phyloP scores from a whole-genome alignment of 75 land plant species.

The Chamaecyparis obtusa region DNA sequence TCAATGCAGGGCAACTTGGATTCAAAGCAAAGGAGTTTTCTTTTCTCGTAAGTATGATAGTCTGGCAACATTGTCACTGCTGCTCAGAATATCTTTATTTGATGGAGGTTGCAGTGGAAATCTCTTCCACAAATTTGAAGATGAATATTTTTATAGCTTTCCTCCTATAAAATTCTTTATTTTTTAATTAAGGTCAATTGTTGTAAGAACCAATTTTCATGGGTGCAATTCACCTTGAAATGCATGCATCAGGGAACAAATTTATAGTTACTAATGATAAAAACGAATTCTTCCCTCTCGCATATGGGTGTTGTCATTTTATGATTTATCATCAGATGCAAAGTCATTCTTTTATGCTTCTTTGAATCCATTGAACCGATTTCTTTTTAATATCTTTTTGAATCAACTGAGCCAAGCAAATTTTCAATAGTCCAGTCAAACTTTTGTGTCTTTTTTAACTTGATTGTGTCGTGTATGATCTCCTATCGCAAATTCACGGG shows the following conservation, averaged over 20 bases:
- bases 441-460: neutral
- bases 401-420: neutral
- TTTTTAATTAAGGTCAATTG: neutral
- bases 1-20: neutral
- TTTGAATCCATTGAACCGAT: neutral
- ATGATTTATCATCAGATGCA: neutral
- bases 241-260: neutral
- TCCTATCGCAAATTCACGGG: neutral
- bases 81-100: neutral
- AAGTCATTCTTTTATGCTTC: neutral
- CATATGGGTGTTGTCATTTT: neutral
- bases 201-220: neutral
- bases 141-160: neutral
- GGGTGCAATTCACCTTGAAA: neutral
- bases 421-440: neutral
- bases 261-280: neutral
- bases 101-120: neutral
- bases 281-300: neutral
- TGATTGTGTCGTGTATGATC: neutral
- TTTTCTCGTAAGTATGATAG: neutral
- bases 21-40: neutral
- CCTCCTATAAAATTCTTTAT: constrained; percentile 10
- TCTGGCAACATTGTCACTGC: neutral
- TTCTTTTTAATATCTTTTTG: neutral
- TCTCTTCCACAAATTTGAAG: neutral